These are phyloP conservation scores for Grosmannia serpens DNA, from an alignment of 2,329 filamentous ascomycete species.

Conservation along the genomic window DNA sequence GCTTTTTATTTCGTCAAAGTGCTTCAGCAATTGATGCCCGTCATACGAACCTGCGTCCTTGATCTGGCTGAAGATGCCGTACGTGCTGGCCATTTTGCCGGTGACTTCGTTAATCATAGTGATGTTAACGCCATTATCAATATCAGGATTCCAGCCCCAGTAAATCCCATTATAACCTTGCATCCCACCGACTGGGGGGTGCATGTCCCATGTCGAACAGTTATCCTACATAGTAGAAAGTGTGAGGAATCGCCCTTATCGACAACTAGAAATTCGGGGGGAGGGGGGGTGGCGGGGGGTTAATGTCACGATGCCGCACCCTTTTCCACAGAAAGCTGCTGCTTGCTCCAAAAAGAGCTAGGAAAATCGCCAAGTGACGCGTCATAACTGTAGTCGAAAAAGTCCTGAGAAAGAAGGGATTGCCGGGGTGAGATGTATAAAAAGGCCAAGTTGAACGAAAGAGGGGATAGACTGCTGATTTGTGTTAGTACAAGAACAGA, in stretches of 20 bases:
- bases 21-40: background rate
- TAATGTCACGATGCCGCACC: background rate
- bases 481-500: too few relatives aligned
- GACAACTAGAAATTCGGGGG: background rate
- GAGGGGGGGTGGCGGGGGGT: background rate
- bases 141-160: background rate
- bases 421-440: too few relatives aligned
- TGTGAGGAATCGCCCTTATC: too few relatives aligned
- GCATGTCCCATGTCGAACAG: background rate
- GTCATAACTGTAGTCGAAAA: too few relatives aligned
- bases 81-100: background rate
- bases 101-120: background rate
- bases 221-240: background rate
- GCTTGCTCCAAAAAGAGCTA: too few relatives aligned
- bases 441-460: too few relatives aligned
- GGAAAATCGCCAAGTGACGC: too few relatives aligned
- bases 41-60: background rate
- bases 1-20: background rate
- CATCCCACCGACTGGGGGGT: background rate
- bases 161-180: slow-evolving; percentile 1
- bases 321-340: too few relatives aligned
- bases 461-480: too few relatives aligned
- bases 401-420: too few relatives aligned
- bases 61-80: background rate
- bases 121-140: background rate